Evolutionary conservation across 192 early-diverging fungal species (phyloP).

Genomic region (Backusella parvicylindrica): DNA sequence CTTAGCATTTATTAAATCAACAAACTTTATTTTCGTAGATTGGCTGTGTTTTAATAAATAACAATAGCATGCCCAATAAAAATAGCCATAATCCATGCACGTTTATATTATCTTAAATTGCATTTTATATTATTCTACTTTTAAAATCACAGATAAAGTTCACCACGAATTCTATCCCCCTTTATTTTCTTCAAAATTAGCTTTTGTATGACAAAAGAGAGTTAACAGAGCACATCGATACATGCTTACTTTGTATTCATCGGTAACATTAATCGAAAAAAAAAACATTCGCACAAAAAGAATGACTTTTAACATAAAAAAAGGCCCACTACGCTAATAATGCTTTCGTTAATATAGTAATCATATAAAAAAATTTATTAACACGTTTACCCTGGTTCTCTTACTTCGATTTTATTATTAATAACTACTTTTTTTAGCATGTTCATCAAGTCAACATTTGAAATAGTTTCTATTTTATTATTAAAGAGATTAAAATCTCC

Average conservation of each 20-base stretch:
- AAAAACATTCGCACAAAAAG: neutral
- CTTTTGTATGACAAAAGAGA: neutral
- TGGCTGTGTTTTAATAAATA: neutral
- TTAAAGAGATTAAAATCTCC: neutral
- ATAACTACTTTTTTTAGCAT: neutral
- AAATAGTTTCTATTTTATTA: neutral
- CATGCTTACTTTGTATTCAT: neutral
- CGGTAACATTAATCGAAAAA: neutral
- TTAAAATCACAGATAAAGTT: neutral
- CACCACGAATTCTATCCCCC: neutral
- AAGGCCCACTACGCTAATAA: neutral
- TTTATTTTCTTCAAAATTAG: neutral
- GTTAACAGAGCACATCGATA: neutral
- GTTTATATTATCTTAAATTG: neutral
- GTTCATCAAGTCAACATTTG: neutral
- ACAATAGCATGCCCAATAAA: neutral
- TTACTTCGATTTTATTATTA: neutral
- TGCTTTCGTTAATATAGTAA: neutral
- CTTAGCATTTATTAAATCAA: neutral
- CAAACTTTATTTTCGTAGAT: neutral
- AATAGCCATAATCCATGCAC: neutral
- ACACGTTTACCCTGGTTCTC: neutral
- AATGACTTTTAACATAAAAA: neutral
- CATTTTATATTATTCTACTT: neutral
- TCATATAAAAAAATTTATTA: neutral